Base-by-base conservation (phyloP, 345 rosid species). In the Kandelia obovata region DNA sequence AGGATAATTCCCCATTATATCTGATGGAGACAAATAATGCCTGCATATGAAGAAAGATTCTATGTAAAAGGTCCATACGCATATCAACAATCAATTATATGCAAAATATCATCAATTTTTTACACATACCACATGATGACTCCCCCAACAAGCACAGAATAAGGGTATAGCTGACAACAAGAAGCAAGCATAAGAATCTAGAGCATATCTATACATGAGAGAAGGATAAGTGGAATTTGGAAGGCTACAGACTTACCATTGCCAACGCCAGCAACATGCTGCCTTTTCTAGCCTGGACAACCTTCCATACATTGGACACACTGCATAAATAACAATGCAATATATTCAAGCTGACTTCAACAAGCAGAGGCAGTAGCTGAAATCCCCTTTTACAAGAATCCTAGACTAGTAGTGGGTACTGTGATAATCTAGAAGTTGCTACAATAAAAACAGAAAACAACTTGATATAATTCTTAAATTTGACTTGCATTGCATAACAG, bases 241-340 rank as follows among this genome's bases (percentile, higher is more conserved):
- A n/a, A 8, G 25, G 59, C 28, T 64, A 49, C 51, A 67, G 63
- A 65, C 66, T 66, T 78, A 95, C 99, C 99, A 95, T 92, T 69
- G 99, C 92, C 74, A 96, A 76, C 52, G 99, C 99, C 73, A 81
- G 79, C 64, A 86, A 49, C 94, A 95, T 90, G 78, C 84, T 95
- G 80, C 98, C 90, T 72, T 92, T 95, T 84, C 92, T 88, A 65
- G 92, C 74, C 73, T 80, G 78, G 71, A 96, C 88, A 61, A 96
- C 96, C 77, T 89, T 86, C 83, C 89, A 77, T 58, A 90, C 98
- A 70, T 84, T 96, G 25, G 78, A 62, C 28, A 85, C 72, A 30
- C 99, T 96, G 85, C 81, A 79, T 59, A 78, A 46, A 49, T 65
- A 35, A 37, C 66, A 55, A 58, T n/a, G 62, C 49, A 43, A 43